Evolutionary conservation across 148 eudicot genomes (phyloP), one percentile per base, ranked within the genome.

Genomic region (Spergularia marina): DNA sequence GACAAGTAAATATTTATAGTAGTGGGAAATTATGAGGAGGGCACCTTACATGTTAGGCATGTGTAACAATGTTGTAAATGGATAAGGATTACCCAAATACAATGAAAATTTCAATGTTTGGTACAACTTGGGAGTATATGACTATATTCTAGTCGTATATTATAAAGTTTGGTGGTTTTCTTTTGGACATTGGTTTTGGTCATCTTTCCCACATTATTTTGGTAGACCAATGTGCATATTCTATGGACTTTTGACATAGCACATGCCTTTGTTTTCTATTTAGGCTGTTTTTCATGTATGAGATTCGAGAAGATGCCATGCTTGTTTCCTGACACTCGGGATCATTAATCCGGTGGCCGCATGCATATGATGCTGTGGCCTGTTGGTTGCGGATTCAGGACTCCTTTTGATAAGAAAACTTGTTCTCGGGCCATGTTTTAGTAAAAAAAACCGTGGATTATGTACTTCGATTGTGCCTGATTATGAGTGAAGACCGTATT

Each of bases 1-100:
- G 49, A 44, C 5, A 36, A 3, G 30, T 17, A 10, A 61, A 1
- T 16, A 70, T 69, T 47, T 77, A 77, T 77, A 77, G 68, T 36
- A 59, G 65, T 17, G 17, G 5, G 23, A 4, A 17, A 1, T n/a
- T 4, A 7, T 23, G 56, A 44, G 10, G 34, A 1, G 0, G 30
- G 36, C 53, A 52, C 49, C 49, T 44, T 30, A 68, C 16, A 51
- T 67, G 71, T 68, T 21, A 20, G 54, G 71, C 71, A 68, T 20
- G 71, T 68, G 71, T 49, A 30, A 8, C 39, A 53, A 5, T 49
- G 40, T 17, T 41, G 52, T 18, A 34, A 18, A 73, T 74, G 70
- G 77, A 62, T 73, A 61, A 61, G 76, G 23, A 7, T 62, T 15
- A 49, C 17, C 51, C 15, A 59, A 21, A 59, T 6, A 6, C 7